Percentiles rank a stretch among this genome's conserved stretches.
phyloP scores from a whole-genome alignment of 2,329 filamentous ascomycete species.

The Myriangium duriaei region DNA sequence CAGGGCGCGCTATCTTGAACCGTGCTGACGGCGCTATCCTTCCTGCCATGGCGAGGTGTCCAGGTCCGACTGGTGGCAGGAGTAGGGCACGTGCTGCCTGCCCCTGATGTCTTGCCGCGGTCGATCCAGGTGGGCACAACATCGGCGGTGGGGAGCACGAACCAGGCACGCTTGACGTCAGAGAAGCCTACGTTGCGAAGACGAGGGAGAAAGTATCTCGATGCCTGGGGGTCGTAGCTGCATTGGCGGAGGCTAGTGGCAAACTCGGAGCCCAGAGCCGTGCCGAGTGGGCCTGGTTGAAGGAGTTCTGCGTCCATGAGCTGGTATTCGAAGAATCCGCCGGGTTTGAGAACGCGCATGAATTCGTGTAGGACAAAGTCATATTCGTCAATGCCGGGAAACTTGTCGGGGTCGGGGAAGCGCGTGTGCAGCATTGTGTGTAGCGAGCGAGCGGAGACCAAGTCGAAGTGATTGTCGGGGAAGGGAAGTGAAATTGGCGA shows the following conservation, averaged over 20 bases:
- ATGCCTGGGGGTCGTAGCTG: slow-evolving; percentile 78
- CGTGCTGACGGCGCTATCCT: slow-evolving; percentile 4
- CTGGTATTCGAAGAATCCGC: slow-evolving; percentile 83
- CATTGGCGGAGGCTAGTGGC: slow-evolving; percentile 78
- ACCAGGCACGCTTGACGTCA: slow-evolving; percentile 74
- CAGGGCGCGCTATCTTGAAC: slow-evolving; percentile 15
- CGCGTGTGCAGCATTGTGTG: slow-evolving; percentile 66
- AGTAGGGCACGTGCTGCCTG: background rate
- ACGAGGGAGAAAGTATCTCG: slow-evolving; percentile 65
- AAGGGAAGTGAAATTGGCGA: slow-evolving; percentile 75
- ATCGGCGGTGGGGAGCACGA: slow-evolving; percentile 66
- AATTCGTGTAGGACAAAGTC: slow-evolving; percentile 75
- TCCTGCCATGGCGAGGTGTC: slow-evolving; percentile 3
- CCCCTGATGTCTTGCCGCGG: slow-evolving; percentile 16
- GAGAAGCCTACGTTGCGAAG: slow-evolving; percentile 64
- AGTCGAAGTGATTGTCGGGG: slow-evolving; percentile 72
- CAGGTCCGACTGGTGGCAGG: background rate
- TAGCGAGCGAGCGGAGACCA: slow-evolving; percentile 79
- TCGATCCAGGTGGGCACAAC: slow-evolving; percentile 28
- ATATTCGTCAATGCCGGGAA: slow-evolving; percentile 64
- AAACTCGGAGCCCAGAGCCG: slow-evolving; percentile 82
- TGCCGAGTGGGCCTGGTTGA: slow-evolving; percentile 65
- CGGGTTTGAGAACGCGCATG: slow-evolving; percentile 81
- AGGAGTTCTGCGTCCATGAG: slow-evolving; percentile 84
- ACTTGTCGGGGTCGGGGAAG: slow-evolving; percentile 34